phyloP scores from a whole-genome alignment of 2,329 filamentous ascomycete genomes.

The Cadophora sp. region DNA sequence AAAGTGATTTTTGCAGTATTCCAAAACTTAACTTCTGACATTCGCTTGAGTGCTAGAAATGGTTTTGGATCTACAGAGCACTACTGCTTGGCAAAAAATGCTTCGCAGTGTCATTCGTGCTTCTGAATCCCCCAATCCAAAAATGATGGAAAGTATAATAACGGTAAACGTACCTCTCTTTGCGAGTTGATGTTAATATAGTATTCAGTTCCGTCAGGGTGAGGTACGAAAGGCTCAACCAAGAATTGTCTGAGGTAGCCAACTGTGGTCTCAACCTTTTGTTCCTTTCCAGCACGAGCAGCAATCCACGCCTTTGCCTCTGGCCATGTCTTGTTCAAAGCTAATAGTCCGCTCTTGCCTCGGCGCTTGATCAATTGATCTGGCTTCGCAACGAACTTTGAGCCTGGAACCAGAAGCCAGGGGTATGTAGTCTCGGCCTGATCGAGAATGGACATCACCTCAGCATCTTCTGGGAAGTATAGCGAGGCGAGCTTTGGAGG shows the following conservation, averaged over 20 bases:
- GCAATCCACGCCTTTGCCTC: constrained; percentile 95
- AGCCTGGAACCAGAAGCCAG: constrained; percentile 82
- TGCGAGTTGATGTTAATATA: constrained; percentile 99
- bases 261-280: constrained; percentile 90
- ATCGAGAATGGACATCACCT: constrained; percentile 84
- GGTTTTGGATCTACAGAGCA: not conserved
- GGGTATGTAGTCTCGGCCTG: constrained; percentile 97
- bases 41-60: constrained; percentile 42
- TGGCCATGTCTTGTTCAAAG: constrained; percentile 95
- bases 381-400: constrained; percentile 98
- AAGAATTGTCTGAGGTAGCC: constrained; percentile 94
- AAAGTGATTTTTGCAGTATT: not conserved
- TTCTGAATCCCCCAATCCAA: not conserved
- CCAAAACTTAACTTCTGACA: constrained; percentile 41
- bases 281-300: constrained; percentile 86
- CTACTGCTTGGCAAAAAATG: constrained; percentile 6
- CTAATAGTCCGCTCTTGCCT: constrained; percentile 97
- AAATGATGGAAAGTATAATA: constrained; percentile 13
- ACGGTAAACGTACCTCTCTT: constrained; percentile 82
- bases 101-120: not conserved
- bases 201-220: constrained; percentile 95
- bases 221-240: constrained; percentile 97
- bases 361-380: constrained; percentile 99
- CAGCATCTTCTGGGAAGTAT: constrained; percentile 88
- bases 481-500: constrained; percentile 89